These are phyloP conservation scores for Leccinum rimulosum DNA, from an alignment of 768 basidiomycete species.

Conservation along the genomic window DNA sequence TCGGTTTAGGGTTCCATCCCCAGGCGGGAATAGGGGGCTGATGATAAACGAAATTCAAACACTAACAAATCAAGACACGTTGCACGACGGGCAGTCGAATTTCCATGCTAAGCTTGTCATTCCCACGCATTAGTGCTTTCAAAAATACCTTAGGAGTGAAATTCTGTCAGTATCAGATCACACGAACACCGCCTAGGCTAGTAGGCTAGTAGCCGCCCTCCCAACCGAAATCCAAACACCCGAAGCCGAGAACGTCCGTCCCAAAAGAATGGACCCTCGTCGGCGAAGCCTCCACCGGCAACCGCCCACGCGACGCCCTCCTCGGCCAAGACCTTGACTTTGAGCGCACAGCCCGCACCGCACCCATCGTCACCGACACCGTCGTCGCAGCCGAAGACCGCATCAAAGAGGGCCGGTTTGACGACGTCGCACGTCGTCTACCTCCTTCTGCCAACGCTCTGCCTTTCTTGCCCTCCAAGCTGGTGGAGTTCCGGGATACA, in stretches of 20 bases:
- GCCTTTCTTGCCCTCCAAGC: slow-evolving; percentile 86
- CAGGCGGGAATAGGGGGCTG: too few species aligned
- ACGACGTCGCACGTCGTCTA: slow-evolving; percentile 87
- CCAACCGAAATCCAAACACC: slow-evolving; percentile 76
- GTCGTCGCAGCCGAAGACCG: slow-evolving; percentile 80
- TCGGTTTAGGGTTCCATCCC: too few species aligned
- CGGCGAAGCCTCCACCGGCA: slow-evolving; percentile 82
- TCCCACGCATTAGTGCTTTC: too few species aligned
- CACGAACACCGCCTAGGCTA: slow-evolving; percentile 70
- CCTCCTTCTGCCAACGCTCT: slow-evolving; percentile 62
- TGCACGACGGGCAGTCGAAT: too few species aligned
- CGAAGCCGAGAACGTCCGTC: slow-evolving; percentile 81
- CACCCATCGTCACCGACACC: slow-evolving; percentile 89
- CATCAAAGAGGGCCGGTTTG: slow-evolving; percentile 81
- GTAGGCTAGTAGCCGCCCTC: slow-evolving; percentile 40
- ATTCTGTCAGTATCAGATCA: background rate
- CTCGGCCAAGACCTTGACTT: slow-evolving; percentile 95
- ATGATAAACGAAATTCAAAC: too few species aligned
- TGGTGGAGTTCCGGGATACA: slow-evolving; percentile 86
- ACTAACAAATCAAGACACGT: too few species aligned
- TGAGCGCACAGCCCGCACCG: slow-evolving; percentile 82
- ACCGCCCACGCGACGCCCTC: slow-evolving; percentile 87
- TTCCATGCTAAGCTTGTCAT: too few species aligned
- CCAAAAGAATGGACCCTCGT: slow-evolving; percentile 90
- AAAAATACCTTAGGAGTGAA: too few species aligned